Evolutionary conservation across 2,329 filamentous ascomycete species (phyloP).

Genomic region (Podosphaera xanthii): DNA sequence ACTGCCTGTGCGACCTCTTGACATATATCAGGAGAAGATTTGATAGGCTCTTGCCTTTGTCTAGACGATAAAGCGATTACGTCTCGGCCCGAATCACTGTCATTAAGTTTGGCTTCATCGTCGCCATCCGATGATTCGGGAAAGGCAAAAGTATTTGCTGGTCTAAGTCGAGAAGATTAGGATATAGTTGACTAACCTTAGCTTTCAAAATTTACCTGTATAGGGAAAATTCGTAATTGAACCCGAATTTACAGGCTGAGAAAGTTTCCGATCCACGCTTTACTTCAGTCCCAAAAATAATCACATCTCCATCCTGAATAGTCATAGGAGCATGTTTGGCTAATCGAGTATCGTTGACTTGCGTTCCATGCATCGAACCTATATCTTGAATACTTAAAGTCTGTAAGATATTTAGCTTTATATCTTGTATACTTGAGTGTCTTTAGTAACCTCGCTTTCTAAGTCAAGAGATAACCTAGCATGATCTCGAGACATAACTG

Average conservation of each 20-base stretch:
- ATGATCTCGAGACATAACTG: conserved; percentile 49
- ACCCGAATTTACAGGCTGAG: conserved; percentile 13
- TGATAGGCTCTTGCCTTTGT: conserved; percentile 11
- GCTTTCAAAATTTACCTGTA: conserved; percentile 10
- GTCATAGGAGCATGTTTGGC: conserved; percentile 10
- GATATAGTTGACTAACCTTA: not conserved
- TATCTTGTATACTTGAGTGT: no score
- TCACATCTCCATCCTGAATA: conserved; percentile 17
- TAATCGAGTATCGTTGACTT: conserved; percentile 25
- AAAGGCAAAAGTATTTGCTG: conserved; percentile 9
- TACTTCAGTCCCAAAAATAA: conserved; percentile 27
- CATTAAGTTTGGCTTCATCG: conserved; percentile 11
- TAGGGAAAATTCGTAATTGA: conserved; percentile 10
- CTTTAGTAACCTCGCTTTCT: conserved; percentile 21
- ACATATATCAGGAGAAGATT: conserved; percentile 7
- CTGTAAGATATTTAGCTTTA: conserved; percentile 7
- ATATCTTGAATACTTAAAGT: conserved; percentile 28
- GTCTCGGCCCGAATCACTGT: conserved; percentile 10
- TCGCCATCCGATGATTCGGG: conserved; percentile 14
- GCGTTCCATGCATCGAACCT: conserved; percentile 39
- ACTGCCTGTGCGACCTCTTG: conserved; percentile 2
- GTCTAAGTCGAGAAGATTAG: conserved; percentile 3
- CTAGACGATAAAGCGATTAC: conserved; percentile 9
- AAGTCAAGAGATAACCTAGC: conserved; percentile 28
- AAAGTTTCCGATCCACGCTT: conserved; percentile 22